Percentiles rank a stretch among this genome's conserved stretches.
phyloP scores from a whole-genome alignment of 352 stramenopile genomes.

The Globisporangium ultimum region DNA sequence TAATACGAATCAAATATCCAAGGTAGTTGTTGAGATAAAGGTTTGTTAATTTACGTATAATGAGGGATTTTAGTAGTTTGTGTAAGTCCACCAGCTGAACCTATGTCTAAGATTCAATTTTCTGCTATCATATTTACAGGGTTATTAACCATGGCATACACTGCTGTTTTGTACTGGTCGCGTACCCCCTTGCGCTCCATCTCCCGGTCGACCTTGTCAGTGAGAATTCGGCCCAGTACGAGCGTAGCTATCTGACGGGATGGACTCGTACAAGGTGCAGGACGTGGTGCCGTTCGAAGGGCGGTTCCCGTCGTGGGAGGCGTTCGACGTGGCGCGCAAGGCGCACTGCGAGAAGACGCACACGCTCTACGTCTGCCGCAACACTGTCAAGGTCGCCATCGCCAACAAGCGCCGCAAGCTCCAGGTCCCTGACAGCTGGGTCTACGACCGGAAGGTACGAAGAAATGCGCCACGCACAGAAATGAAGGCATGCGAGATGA shows the following conservation, averaged over 20 bases:
- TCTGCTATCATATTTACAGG: too few relatives aligned
- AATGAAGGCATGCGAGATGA: too few relatives aligned
- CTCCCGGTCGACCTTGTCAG: background rate
- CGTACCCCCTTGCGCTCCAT: too few relatives aligned
- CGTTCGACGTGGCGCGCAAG: slow-evolving; percentile 60
- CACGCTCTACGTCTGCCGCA: slow-evolving; percentile 80
- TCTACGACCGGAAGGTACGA: slow-evolving; percentile 65
- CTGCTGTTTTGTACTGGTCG: too few relatives aligned
- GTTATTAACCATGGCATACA: too few relatives aligned
- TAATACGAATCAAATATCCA: too few relatives aligned
- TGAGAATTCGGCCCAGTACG: slow-evolving; percentile 27
- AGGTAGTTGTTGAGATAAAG: too few relatives aligned
- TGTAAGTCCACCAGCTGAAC: too few relatives aligned
- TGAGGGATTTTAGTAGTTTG: too few relatives aligned
- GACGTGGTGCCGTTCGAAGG: slow-evolving; percentile 70
- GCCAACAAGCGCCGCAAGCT: slow-evolving; percentile 71
- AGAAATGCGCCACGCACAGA: too few relatives aligned
- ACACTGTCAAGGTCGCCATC: slow-evolving; percentile 69
- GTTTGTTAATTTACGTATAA: too few relatives aligned
- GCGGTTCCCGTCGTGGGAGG: slow-evolving; percentile 73
- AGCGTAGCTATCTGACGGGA: slow-evolving; percentile 10
- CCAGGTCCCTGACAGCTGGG: slow-evolving; percentile 57
- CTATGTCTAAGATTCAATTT: too few relatives aligned
- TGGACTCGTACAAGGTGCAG: slow-evolving; percentile 26
- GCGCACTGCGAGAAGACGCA: slow-evolving; percentile 73